phyloP scores from a whole-genome alignment of 345 rosid species.

The Erodium maritimum region DNA sequence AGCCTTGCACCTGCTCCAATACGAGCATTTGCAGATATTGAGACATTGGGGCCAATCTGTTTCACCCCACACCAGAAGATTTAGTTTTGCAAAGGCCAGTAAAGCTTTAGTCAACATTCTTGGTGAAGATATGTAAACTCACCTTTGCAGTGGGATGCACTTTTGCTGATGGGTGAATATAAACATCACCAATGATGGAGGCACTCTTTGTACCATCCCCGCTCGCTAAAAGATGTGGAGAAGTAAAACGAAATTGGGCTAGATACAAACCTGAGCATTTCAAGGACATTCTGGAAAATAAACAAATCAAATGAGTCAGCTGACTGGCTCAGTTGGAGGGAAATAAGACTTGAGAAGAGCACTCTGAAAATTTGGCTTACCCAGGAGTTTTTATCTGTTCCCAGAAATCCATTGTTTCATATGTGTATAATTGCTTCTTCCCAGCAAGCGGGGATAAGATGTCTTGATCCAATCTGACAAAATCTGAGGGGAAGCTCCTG shows the following conservation, averaged over 20 bases:
- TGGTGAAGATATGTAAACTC: constrained; percentile 8
- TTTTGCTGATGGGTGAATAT: constrained; percentile 93
- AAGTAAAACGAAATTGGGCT: constrained; percentile 57
- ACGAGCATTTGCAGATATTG: constrained; percentile 84
- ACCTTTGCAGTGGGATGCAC: constrained; percentile 96
- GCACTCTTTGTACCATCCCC: constrained; percentile 70
- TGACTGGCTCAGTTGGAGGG: constrained; percentile 1
- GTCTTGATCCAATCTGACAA: constrained; percentile 86
- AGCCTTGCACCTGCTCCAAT: constrained; percentile 96
- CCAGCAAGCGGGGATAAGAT: constrained; percentile 94
- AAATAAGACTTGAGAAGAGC: background rate
- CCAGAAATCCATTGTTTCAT: constrained; percentile 88
- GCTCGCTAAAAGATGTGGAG: constrained; percentile 65
- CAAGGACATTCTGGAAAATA: constrained; percentile 52
- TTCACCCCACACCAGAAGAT: too few relatives aligned
- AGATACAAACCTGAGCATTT: constrained; percentile 80
- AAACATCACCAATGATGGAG: constrained; percentile 68
- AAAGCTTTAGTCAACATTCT: too few relatives aligned
- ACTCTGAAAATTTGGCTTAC: constrained; percentile 21
- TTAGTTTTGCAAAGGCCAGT: too few relatives aligned
- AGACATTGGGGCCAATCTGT: constrained; percentile 94
- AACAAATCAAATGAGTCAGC: too few relatives aligned
- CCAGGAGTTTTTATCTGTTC: constrained; percentile 97
- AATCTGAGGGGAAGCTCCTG: constrained; percentile 62
- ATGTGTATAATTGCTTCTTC: constrained; percentile 69